phyloP scores from a whole-genome alignment of 768 basidiomycete species.

The Kwoniella sp. region DNA sequence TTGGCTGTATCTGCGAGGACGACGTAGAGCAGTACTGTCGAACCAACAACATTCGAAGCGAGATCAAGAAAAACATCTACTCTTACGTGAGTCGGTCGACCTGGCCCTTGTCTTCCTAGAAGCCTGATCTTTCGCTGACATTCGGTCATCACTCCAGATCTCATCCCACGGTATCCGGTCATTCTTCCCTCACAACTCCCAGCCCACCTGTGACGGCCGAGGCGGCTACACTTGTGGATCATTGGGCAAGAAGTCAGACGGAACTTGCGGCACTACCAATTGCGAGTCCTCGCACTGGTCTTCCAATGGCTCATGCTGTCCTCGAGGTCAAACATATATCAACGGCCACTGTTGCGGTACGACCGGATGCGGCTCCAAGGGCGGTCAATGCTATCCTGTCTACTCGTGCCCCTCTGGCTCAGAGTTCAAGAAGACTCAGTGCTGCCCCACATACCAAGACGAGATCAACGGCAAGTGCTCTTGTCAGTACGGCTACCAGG shows the following conservation, averaged over 20 bases:
- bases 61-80: slow-evolving; percentile 27
- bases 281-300: slow-evolving; percentile 33
- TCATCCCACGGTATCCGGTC: slow-evolving; percentile 16
- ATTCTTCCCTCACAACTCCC: slow-evolving; percentile 44
- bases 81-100: slow-evolving; percentile 32
- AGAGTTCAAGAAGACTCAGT: slow-evolving; percentile 29
- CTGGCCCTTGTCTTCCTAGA: background rate
- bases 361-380: slow-evolving; percentile 28
- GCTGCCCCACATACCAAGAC: slow-evolving; percentile 29
- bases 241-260: slow-evolving; percentile 29
- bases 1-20: slow-evolving; percentile 48
- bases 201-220: slow-evolving; percentile 48
- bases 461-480: slow-evolving; percentile 34
- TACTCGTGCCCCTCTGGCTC: slow-evolving; percentile 26
- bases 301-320: slow-evolving; percentile 45
- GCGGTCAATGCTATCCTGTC: slow-evolving; percentile 33
- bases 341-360: slow-evolving; percentile 44
- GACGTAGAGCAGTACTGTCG: slow-evolving; percentile 42
- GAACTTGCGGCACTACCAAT: slow-evolving; percentile 33
- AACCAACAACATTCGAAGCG: slow-evolving; percentile 32
- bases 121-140: slow-evolving; percentile 16
- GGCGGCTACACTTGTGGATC: slow-evolving; percentile 50
- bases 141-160: slow-evolving; percentile 15
- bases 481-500: slow-evolving; percentile 43
- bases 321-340: slow-evolving; percentile 43